phyloP scores from a whole-genome alignment of 106 monocot genomes.

The Allium sativum region DNA sequence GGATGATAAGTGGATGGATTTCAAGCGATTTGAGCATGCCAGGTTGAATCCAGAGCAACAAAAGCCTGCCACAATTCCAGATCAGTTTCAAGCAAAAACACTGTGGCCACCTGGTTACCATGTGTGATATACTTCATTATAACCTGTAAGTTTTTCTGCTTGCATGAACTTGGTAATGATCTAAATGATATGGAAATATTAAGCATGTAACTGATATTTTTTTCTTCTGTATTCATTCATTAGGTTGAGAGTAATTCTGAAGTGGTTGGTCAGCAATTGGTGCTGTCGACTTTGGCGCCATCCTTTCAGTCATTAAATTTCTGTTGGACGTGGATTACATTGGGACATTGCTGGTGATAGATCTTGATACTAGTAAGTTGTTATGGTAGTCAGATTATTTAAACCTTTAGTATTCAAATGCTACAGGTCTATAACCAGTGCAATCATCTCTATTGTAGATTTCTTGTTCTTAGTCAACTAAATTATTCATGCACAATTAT shows the following conservation, averaged over 20 bases:
- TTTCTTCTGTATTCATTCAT: slow-evolving; percentile 1
- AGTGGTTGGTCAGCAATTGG: slow-evolving; percentile 22
- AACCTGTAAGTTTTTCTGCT: slow-evolving; percentile 15
- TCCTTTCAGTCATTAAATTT: slow-evolving; percentile 11
- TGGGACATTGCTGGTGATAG: slow-evolving; percentile 25
- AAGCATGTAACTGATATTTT: no score
- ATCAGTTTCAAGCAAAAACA: slow-evolving; percentile 49
- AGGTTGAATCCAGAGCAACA: slow-evolving; percentile 30
- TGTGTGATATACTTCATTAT: slow-evolving; percentile 48
- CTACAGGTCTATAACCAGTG: no score
- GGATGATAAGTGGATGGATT: slow-evolving; percentile 44
- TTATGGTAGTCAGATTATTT: background rate
- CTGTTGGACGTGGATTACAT: slow-evolving; percentile 21
- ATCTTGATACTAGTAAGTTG: slow-evolving; percentile 12
- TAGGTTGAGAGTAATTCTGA: slow-evolving; percentile 17
- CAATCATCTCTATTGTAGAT: no score
- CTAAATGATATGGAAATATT: no score
- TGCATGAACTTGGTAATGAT: background rate
- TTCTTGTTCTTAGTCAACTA: no score
- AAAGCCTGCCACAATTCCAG: slow-evolving; percentile 20
- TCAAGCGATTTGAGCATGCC: slow-evolving; percentile 48
- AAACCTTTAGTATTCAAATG: no score
- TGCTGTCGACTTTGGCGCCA: slow-evolving; percentile 18
- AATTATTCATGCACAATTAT: no score
- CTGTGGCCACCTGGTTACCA: slow-evolving; percentile 41